phyloP scores from a whole-genome alignment of 768 basidiomycete genomes.

The Lactarius hengduanensis region DNA sequence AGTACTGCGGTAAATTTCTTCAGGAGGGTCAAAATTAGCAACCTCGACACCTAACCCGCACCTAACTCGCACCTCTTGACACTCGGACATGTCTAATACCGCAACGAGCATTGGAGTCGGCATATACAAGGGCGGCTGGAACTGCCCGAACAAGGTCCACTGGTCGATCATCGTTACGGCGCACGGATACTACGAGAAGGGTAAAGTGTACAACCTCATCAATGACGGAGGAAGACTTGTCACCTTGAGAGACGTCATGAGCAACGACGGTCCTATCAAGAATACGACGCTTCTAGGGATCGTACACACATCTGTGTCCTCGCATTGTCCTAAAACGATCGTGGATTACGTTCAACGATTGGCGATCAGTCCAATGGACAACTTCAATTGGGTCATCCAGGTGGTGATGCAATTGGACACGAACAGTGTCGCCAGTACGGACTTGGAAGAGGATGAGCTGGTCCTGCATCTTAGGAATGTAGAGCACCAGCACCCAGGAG shows the following conservation, averaged over 20 bases:
- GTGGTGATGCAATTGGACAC: slow-evolving; percentile 3
- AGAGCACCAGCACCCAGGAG: not conserved
- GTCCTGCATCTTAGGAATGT: not conserved
- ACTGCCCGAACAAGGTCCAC: not conserved
- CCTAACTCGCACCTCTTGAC: not conserved
- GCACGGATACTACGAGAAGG: not conserved
- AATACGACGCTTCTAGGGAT: not conserved
- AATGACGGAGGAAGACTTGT: slow-evolving; percentile 5
- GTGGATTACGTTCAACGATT: not conserved
- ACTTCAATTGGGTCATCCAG: slow-evolving; percentile 10
- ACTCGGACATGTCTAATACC: not conserved
- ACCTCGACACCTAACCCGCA: slow-evolving; percentile 1
- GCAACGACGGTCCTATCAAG: not conserved
- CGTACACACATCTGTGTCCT: not conserved
- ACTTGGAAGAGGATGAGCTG: not conserved
- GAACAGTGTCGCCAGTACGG: not conserved
- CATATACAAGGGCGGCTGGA: slow-evolving; percentile 1
- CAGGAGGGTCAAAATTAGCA: not conserved
- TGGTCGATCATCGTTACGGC: not conserved
- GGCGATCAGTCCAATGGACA: not conserved
- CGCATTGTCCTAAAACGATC: not conserved
- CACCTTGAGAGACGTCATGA: not conserved
- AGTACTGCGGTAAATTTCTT: not conserved
- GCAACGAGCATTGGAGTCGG: slow-evolving; percentile 2
- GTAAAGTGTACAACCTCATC: slow-evolving; percentile 1